Evolutionary conservation across 78 protist genomes (phyloP).

Genomic region (Andalucia godoyi): DNA sequence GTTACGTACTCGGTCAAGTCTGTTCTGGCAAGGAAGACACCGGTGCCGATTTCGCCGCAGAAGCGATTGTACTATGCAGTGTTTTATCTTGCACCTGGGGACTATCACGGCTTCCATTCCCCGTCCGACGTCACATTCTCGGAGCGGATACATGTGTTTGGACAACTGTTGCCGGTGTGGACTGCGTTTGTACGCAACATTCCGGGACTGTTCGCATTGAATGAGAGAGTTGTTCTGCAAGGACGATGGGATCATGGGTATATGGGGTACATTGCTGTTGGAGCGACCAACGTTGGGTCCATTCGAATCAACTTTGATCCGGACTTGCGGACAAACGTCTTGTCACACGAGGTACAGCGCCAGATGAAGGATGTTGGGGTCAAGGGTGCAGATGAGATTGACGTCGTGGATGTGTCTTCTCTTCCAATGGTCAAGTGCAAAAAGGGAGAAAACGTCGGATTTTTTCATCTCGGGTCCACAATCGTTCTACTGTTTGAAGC

Average conservation of each 20-base stretch:
- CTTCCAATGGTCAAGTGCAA: neutral
- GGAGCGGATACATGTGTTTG: conserved; percentile 12
- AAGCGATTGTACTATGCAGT: conserved; percentile 52
- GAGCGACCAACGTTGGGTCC: conserved; percentile 74
- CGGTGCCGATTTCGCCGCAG: neutral
- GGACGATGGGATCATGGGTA: conserved; percentile 58
- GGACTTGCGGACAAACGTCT: neutral
- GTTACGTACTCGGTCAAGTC: conserved; percentile 39
- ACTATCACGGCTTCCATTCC: conserved; percentile 67
- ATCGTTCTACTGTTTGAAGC: conserved; percentile 52
- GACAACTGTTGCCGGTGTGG: conserved; percentile 13
- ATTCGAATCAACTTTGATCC: conserved; percentile 32
- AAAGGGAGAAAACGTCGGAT: conserved; percentile 58
- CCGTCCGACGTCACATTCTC: conserved; percentile 6
- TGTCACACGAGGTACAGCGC: neutral
- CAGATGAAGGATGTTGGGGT: neutral
- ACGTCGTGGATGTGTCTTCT: conserved; percentile 28
- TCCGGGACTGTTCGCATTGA: conserved; percentile 43
- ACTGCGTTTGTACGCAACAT: conserved; percentile 13
- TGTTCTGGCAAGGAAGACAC: conserved; percentile 42
- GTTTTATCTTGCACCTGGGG: conserved; percentile 65
- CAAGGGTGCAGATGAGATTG: conserved; percentile 15
- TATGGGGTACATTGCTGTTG: conserved; percentile 45
- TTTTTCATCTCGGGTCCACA: conserved; percentile 56
- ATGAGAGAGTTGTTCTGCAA: conserved; percentile 54